phyloP scores from a whole-genome alignment of 2,329 filamentous ascomycete species.

The Talaromyces sp. region DNA sequence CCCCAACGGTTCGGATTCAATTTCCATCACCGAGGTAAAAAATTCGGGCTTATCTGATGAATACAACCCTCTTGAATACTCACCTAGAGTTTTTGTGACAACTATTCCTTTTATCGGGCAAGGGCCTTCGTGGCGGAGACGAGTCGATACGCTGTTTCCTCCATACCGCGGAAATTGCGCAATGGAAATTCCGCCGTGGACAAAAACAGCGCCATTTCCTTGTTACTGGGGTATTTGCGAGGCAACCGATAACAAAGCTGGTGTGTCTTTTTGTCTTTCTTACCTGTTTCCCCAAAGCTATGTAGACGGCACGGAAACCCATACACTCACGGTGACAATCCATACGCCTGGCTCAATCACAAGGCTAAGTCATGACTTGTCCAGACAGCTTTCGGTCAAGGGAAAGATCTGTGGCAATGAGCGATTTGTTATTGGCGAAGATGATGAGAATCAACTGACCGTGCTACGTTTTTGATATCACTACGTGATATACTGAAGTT shows the following conservation, averaged over 20 bases:
- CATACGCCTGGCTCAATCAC: constrained; percentile 20
- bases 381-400: constrained; percentile 47
- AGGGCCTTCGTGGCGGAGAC: constrained; percentile 50
- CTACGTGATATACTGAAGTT: neutral
- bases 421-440: constrained; percentile 59
- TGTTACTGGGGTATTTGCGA: constrained; percentile 38
- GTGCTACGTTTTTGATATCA: constrained; percentile 45
- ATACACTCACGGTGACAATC: constrained; percentile 22
- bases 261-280: constrained; percentile 34
- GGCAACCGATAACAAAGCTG: constrained; percentile 25
- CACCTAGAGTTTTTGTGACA: constrained; percentile 46
- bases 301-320: constrained; percentile 19
- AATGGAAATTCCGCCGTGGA: constrained; percentile 29
- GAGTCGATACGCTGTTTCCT: constrained; percentile 43
- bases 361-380: constrained; percentile 32
- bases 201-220: constrained; percentile 18
- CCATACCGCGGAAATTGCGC: constrained; percentile 39
- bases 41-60: constrained; percentile 47
- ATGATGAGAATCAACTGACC: constrained; percentile 47
- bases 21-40: constrained; percentile 56
- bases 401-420: constrained; percentile 58
- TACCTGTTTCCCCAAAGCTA: constrained; percentile 19
- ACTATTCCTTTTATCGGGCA: constrained; percentile 50
- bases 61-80: constrained; percentile 20
- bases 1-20: constrained; percentile 41